Evolutionary conservation across 2,329 filamentous ascomycete species (phyloP), one percentile per base, ranked within the genome.

Genomic region (Cladorrhinum sp.): DNA sequence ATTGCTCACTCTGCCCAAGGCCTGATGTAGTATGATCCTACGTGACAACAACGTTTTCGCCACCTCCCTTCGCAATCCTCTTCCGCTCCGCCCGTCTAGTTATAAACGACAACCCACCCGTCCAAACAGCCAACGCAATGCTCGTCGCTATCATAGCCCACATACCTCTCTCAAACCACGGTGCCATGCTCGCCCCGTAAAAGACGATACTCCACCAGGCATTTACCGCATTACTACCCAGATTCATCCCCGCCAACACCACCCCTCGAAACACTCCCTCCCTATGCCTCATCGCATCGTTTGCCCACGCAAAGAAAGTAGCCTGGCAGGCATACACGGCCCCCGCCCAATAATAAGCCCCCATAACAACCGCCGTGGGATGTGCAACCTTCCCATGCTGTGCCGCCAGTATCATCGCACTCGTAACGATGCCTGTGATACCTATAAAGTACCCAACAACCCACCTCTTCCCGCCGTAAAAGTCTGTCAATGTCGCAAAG

Each of bases 301-400:
- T 91, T 22, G 86, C 88, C 88, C 88, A 91, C 0, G 88, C 88
- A 65, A 91, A 91, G 66, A 91, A 90, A 0, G 85, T 88, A 0
- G 88, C 87, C 72, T 91, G 87, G 67, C 87, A 89, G 0, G 88
- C 87, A 65, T 91, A 91, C 0, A 90, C 85, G 2, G 81, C 77
- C 0, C 88, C 88, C 0, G 87, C 85, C 83, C 84, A 87, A 71
- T 90, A 90, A 66, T 89, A 90, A 3, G 86, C 86, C 0, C 72
- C 86, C 62, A 91, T 88, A 0, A 85, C 80, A 1, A 82, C 75
- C 0, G 79, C 69, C 0, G 83, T 87, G 2, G 79, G 81, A 0
- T 52, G 54, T 0, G 72, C 56, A 29, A 68, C 76, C 2, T 75
- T 72, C 0, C 79, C 77, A 32, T 55, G 2, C 13, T 50, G 18